A percentile compares a stretch with the other conserved stretches of the same genome.
Conservation (phyloP, 1,139 yeast genomes). For the Diutina rugosa region DNA sequence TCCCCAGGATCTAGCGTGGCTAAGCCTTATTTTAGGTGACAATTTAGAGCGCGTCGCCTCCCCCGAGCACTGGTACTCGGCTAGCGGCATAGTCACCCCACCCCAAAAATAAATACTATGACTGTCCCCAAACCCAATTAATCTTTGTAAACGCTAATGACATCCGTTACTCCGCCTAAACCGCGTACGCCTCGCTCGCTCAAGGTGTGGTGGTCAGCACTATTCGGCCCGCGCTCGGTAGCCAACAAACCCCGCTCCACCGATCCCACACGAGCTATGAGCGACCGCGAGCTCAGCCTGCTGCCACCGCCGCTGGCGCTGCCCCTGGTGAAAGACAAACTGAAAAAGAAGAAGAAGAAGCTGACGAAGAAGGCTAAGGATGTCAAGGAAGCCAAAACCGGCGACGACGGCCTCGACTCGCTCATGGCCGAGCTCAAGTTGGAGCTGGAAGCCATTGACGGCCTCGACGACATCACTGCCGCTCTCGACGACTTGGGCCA, state of each 20-base stretch:
- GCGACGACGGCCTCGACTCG: neutral
- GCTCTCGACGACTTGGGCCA: neutral
- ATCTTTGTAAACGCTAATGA: too few species aligned
- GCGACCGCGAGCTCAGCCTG: neutral
- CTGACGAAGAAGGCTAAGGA: neutral
- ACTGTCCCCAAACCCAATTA: too few species aligned
- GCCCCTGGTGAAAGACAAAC: constrained; percentile 3
- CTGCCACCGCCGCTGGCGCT: neutral
- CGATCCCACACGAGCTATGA: neutral
- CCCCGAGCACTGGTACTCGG: too few species aligned
- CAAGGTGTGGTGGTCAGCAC: neutral
- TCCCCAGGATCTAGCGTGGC: too few species aligned
- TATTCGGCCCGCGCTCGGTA: neutral
- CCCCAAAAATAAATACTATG: too few species aligned
- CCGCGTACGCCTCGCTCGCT: neutral
- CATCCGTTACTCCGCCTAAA: too few species aligned
- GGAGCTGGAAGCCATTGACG: constrained; percentile 2
- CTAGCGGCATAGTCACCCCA: too few species aligned
- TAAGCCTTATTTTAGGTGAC: too few species aligned
- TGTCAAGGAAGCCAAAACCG: neutral
- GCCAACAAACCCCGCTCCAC: neutral
- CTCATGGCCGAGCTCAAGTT: neutral
- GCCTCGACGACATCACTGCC: constrained; percentile 2
- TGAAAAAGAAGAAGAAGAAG: constrained; percentile 3
- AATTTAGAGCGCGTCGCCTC: too few species aligned